Base-by-base conservation (phyloP, 305 asterid species). In the Withania somnifera region DNA sequence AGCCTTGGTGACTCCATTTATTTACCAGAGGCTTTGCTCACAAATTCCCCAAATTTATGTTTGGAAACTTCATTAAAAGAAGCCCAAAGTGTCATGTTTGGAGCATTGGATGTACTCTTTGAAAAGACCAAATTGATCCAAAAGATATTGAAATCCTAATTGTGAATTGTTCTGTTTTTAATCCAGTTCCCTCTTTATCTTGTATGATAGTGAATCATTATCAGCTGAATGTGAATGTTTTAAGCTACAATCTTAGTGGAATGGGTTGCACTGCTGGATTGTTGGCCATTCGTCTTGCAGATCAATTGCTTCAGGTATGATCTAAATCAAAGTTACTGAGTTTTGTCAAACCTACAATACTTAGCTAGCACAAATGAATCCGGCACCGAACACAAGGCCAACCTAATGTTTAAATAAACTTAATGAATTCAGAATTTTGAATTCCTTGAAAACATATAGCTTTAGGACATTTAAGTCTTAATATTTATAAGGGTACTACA, bases 251-350 rank as follows among this genome's bases (percentile, higher is more conserved):
- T 28, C 81, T 82, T 63, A 11, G 58, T 28, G 84, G 84, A 42
- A 82, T 82, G 84, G 81, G 84, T n/a, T 82, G 84, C 61, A 60
- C 71, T 47, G 84, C 84, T n/a, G 68, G 84, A 63, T 68, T 77
- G 7, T 50, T 54, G 17, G 51, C 81, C 42, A 11, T 82, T 28
- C 50, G 52, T 50, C 58, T 82, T 7, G 82, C 69, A 47, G 42
- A 79, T 10, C 42, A 79, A n/a, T 26, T 79, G 38, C 69, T 79
- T 56, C 68, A 36, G 40, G 80, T 69, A 4, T 14, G 26, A 56
- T 19, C 20, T 56, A 2, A 56, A 30, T 15, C 40, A 11, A 24
- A 57, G 19, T 17, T 53, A 6, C 24, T 53, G 6, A 36, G 6
- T 36, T 36, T 1, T 36, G 40, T 36, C 6, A 36, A 36, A 6